Conservation (phyloP, 2,329 filamentous ascomycete species). For the Dactylellina drechsleri region DNA sequence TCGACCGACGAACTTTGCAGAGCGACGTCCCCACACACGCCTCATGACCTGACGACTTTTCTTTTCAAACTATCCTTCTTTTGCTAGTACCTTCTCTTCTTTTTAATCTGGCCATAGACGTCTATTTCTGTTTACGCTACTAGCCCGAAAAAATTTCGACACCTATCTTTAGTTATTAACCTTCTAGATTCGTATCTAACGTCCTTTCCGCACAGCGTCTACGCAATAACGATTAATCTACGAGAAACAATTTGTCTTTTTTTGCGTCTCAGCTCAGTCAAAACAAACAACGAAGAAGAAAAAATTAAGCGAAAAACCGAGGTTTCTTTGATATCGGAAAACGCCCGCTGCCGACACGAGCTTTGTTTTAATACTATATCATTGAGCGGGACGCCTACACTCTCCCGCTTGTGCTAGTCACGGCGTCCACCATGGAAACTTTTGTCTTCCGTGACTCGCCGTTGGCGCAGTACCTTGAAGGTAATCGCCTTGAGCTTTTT, state of each 20-base stretch:
- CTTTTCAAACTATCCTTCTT: conserved; percentile 6
- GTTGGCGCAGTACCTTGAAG: conserved; percentile 88
- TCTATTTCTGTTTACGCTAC: neutral
- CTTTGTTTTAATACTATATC: neutral
- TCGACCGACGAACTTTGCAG: conserved; percentile 14
- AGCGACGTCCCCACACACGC: no score
- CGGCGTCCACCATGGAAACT: conserved; percentile 76
- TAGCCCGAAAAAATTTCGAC: neutral
- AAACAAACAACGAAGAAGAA: neutral
- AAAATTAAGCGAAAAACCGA: neutral
- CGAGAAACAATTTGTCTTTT: neutral
- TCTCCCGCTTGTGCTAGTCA: conserved; percentile 19
- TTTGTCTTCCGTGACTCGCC: conserved; percentile 87
- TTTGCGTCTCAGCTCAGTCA: neutral
- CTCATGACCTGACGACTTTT: conserved; percentile 49
- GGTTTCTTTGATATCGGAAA: neutral
- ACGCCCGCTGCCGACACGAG: neutral
- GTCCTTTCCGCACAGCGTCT: neutral
- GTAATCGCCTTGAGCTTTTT: conserved; percentile 65
- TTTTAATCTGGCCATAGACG: conserved; percentile 3
- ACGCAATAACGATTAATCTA: conserved; percentile 2
- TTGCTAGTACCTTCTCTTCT: conserved; percentile 18
- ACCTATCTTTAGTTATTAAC: neutral
- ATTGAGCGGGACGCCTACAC: neutral
- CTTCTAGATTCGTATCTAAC: conserved; percentile 4